Base-by-base conservation (phyloP, 306 rosid genomes). In the Prunus dulcis region DNA sequence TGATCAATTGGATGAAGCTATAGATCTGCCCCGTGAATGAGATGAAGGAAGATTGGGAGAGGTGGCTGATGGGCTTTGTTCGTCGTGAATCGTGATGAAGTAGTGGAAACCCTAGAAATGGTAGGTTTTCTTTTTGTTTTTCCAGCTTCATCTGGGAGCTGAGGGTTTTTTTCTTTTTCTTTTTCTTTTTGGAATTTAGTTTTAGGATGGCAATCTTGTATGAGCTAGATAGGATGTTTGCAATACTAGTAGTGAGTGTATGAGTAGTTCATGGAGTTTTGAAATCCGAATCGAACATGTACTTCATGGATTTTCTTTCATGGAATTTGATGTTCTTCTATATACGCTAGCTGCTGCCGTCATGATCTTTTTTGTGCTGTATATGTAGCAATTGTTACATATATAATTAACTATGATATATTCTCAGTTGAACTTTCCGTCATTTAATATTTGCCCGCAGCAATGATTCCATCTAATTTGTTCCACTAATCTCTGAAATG, bases 41-140 rank as follows among this genome's bases (percentile, higher is more conserved):
- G 45, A 63, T 17, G 79, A 75, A 20, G 27, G 38, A 51, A 27
- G 45, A 20, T 73, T 46, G 63, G 60, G 62, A 47, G 14, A 47
- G 6, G 15, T 20, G 6, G 22, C 27, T 27, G 20, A 17, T 27
- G 56, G 58, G 53, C 49, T 34, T 74, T 27, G 9, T 47, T 61
- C 64, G 10, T 45, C 28, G 6, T 82, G 49, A 34, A 19, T 60
- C 28, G 11, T 82, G 49, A 34, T 72, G 69, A 64, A 65, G 62
- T 60, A 75, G 55, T 72, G 17, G 45, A 81, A 89, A 85, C 93
- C 89, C 91, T 87, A 88, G 86, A 78, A 72, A 74, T 84, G 75
- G 81, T 80, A 77, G 81, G 41, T 66, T 82, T 62, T 28, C 20
- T 15, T 32, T 64, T 19, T 30, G 27, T 28, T 14, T 55, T 69